phyloP scores from a whole-genome alignment of 2,329 filamentous ascomycete genomes.

The Amphichorda felina region DNA sequence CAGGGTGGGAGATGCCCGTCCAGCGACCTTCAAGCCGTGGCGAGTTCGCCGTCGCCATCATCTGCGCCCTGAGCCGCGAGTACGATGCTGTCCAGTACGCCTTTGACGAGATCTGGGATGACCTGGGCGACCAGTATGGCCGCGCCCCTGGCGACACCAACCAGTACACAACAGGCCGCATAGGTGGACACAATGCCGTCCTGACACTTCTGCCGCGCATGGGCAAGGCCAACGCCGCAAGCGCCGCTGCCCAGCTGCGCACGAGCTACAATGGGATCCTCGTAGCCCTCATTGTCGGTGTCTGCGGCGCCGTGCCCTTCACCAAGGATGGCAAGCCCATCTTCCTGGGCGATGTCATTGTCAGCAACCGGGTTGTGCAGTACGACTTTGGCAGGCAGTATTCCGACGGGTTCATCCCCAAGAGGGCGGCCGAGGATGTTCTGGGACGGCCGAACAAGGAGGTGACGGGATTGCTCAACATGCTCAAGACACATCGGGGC shows the following conservation, averaged over 20 bases:
- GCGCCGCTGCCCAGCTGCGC: constrained; percentile 5
- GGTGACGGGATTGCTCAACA: constrained; percentile 11
- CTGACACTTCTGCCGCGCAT: constrained; percentile 14
- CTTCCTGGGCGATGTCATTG: constrained; percentile 15
- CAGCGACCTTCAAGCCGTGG: neutral
- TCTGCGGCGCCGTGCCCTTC: constrained; percentile 10
- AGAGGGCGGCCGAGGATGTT: constrained; percentile 8
- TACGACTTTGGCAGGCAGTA: constrained; percentile 15
- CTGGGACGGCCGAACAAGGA: constrained; percentile 8
- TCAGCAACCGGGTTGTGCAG: constrained; percentile 15
- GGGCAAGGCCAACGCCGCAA: constrained; percentile 12
- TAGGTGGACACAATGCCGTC: constrained; percentile 16
- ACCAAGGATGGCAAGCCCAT: constrained; percentile 5
- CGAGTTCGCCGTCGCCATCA: constrained; percentile 5
- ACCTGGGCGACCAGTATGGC: constrained; percentile 7
- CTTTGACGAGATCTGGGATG: constrained; percentile 5
- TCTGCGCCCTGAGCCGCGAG: constrained; percentile 5
- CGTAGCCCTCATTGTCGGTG: constrained; percentile 9
- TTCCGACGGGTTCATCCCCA: constrained; percentile 9
- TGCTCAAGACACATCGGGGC: constrained; percentile 7
- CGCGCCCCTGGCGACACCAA: constrained; percentile 12
- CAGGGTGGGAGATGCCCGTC: too few relatives aligned
- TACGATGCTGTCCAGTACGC: constrained; percentile 1
- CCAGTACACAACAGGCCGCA: constrained; percentile 11
- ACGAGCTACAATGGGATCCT: constrained; percentile 9